Conservation (phyloP, 1,284 basidiomycete genomes). For the Leccinum holopus region DNA sequence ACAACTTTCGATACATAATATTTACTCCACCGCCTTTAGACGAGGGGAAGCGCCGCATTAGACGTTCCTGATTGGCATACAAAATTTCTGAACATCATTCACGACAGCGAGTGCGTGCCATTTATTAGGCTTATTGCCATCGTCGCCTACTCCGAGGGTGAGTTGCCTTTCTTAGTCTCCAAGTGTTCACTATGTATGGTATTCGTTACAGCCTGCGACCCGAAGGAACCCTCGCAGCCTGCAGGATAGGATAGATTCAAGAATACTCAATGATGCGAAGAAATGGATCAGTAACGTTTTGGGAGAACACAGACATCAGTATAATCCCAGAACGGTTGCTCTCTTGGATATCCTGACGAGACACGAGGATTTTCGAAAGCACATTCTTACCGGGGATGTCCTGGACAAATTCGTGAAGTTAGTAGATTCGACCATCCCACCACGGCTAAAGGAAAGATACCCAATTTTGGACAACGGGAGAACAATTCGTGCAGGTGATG, state of each 20-base stretch:
- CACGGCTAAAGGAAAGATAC: not conserved
- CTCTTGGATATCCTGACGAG: conserved; percentile 22
- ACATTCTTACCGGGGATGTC: conserved; percentile 16
- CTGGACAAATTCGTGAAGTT: conserved; percentile 16
- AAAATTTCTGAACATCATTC: conserved; percentile 14
- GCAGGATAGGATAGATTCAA: not conserved
- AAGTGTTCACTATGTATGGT: not conserved
- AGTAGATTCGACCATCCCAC: conserved; percentile 13
- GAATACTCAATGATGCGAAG: conserved; percentile 9
- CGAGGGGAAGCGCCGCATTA: conserved; percentile 24
- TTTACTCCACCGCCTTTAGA: conserved; percentile 7
- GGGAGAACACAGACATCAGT: conserved; percentile 10
- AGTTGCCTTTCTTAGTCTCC: conserved; percentile 10
- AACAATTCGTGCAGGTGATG: conserved; percentile 23
- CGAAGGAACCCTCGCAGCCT: not conserved
- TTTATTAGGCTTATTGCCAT: conserved; percentile 13
- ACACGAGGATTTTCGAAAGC: conserved; percentile 14
- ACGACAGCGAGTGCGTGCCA: not conserved
- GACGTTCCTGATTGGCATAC: conserved; percentile 12
- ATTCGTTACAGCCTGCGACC: conserved; percentile 12
- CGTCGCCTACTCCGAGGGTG: conserved; percentile 26
- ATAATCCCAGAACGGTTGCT: conserved; percentile 23
- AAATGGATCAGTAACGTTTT: conserved; percentile 13
- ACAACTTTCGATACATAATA: not conserved
- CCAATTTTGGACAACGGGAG: not conserved